Evolutionary conservation across 148 eudicot genomes (phyloP).

Genomic region (Nepenthes gracilis): DNA sequence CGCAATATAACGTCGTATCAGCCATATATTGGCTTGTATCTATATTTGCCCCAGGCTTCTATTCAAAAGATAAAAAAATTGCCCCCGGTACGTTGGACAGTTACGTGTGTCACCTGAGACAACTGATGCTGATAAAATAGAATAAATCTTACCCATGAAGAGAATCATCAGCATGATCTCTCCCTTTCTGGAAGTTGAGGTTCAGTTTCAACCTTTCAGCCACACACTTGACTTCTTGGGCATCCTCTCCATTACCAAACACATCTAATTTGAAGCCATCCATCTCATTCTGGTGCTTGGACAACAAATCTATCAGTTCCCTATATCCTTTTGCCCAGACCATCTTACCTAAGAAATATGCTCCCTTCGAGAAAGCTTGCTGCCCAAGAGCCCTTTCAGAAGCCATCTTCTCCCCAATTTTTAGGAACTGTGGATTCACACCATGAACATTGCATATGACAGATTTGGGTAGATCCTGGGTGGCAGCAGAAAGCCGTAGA

Average conservation of each 20-base stretch:
- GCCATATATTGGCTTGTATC: no score
- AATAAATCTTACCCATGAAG: constrained; percentile 58
- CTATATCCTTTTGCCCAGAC: constrained; percentile 99
- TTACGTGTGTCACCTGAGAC: no score
- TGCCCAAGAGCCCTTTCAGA: constrained; percentile 77
- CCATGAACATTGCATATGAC: constrained; percentile 90
- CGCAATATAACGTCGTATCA: no score
- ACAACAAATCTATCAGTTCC: constrained; percentile 77
- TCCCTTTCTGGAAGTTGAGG: constrained; percentile 83
- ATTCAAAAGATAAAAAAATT: no score
- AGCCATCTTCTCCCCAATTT: constrained; percentile 85
- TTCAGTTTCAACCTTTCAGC: constrained; percentile 65
- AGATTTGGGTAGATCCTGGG: constrained; percentile 87
- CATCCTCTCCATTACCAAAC: constrained; percentile 93
- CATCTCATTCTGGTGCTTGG: constrained; percentile 74
- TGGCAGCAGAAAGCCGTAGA: constrained; percentile 96
- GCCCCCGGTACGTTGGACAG: no score
- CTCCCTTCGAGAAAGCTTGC: constrained; percentile 81
- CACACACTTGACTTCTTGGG: constrained; percentile 70
- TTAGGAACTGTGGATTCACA: constrained; percentile 79
- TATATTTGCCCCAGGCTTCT: no score
- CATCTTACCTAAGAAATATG: constrained; percentile 97
- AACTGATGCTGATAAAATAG: neutral
- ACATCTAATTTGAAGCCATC: constrained; percentile 74
- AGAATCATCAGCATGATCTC: constrained; percentile 98